phyloP scores from a whole-genome alignment of 805 yeast genomes.

The Priceomyces medius region DNA sequence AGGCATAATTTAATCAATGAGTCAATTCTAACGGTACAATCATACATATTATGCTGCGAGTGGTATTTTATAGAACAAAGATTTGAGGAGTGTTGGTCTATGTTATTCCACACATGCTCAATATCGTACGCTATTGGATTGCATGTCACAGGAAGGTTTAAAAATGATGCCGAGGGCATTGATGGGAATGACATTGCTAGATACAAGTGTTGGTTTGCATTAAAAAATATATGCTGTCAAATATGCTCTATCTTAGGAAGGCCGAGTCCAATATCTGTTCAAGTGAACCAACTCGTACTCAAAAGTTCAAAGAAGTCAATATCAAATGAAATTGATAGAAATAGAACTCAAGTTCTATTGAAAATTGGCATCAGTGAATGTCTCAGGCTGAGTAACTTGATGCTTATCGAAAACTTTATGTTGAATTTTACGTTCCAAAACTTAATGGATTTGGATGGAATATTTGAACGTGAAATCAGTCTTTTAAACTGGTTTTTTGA shows the following conservation, averaged over 20 bases:
- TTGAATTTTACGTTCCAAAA: slow-evolving; percentile 43
- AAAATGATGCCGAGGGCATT: slow-evolving; percentile 36
- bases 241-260: slow-evolving; percentile 52
- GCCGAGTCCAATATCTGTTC: slow-evolving; percentile 53
- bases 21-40: slow-evolving; percentile 47
- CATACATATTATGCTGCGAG: slow-evolving; percentile 52
- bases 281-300: slow-evolving; percentile 30
- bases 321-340: slow-evolving; percentile 16
- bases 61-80: slow-evolving; percentile 48
- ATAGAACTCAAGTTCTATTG: slow-evolving; percentile 29
- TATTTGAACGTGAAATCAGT: slow-evolving; percentile 43
- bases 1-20: slow-evolving; percentile 48
- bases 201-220: slow-evolving; percentile 50
- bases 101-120: slow-evolving; percentile 49
- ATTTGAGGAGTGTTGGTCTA: slow-evolving; percentile 53
- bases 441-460: slow-evolving; percentile 37
- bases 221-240: slow-evolving; percentile 48
- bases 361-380: slow-evolving; percentile 52
- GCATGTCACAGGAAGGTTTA: slow-evolving; percentile 42
- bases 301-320: slow-evolving; percentile 18
- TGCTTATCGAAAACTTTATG: slow-evolving; percentile 53
- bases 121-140: slow-evolving; percentile 52
- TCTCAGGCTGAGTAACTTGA: slow-evolving; percentile 46
- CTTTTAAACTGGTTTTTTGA: slow-evolving; percentile 26
- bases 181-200: slow-evolving; percentile 31